Evolutionary conservation across 495 filamentous ascomycete genomes (phyloP), one percentile per base, ranked within the genome.

Genomic region (Aspergillus hancockii): DNA sequence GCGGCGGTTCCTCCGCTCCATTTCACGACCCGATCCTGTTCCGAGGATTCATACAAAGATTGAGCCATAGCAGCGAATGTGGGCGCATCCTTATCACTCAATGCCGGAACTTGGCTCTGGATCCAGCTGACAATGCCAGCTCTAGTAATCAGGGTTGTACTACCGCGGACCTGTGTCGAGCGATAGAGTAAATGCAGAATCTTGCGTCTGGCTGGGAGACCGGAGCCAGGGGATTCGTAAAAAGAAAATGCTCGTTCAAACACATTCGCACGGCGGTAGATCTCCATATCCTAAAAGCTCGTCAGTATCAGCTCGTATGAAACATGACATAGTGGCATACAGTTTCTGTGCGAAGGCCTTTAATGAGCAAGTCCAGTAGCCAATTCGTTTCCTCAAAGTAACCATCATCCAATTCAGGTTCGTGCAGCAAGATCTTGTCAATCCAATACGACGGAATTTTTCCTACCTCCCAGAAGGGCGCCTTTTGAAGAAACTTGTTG

Each of bases 71-170:
- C 80, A 63, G 76, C 81, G 50, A 91, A 75, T 22, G 81, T 67
- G 8, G 63, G 64, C 4, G 66, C 73, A 28, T 79, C 77, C 58
- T 88, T 83, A 1, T 64, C 68, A 25, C 69, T 67, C 55, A 75
- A 65, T 53, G 72, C 65, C 0, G 70, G 72, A 10, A 82, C 67
- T 68, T 85, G 82, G 58, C 80, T 80, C 54, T 88, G 78, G 30
- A 96, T 81, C 92, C 93, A 98, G 56, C 83, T 87, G 52, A 94
- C 68, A 14, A 91, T 74, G n/a, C 90, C 93, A 22, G 88, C 86
- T 62, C 94, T 79, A 13, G 93, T 97, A 30, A 92, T 88, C 40
- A 97, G 75, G 13, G 91, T 97, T 22, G 88, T 90, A 67, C 90
- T 92, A 0, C 92, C 94, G 4, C 88, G 85, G 21, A 96, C 86